Percentiles rank a stretch among this genome's conserved stretches.
Conservation (phyloP, 345 rosid species). For the Moringa oleifera region DNA sequence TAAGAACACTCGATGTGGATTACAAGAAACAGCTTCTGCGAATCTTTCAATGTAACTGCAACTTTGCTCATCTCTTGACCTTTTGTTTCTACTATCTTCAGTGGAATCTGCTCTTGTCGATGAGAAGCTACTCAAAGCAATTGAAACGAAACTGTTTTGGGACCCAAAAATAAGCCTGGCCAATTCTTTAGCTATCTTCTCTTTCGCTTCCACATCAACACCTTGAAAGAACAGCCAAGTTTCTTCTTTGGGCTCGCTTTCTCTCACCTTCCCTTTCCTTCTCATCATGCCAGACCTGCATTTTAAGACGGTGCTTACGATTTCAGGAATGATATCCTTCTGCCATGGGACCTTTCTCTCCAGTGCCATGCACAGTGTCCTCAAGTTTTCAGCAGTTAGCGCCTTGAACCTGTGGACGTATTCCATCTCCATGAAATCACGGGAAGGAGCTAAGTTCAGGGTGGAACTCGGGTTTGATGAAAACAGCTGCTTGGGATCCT, state of each 20-base stretch:
- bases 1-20: constrained; percentile 74
- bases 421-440: constrained; percentile 64
- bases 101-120: constrained; percentile 49
- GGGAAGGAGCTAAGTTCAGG: constrained; percentile 57
- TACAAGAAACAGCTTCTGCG: constrained; percentile 45
- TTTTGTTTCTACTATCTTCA: constrained; percentile 57
- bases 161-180: constrained; percentile 62
- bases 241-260: constrained; percentile 45
- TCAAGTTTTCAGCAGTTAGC: constrained; percentile 44
- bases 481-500: constrained; percentile 21
- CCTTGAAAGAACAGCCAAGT: constrained; percentile 86
- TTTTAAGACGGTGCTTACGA: constrained; percentile 49
- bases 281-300: constrained; percentile 64
- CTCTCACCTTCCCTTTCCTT: constrained; percentile 29
- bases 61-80: constrained; percentile 53
- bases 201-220: constrained; percentile 57
- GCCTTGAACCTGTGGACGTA: constrained; percentile 49
- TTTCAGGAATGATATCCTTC: constrained; percentile 47
- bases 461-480: constrained; percentile 42
- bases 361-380: constrained; percentile 50
- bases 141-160: constrained; percentile 35
- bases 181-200: constrained; percentile 64
- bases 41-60: constrained; percentile 61
- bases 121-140: constrained; percentile 57
- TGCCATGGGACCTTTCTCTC: constrained; percentile 72